phyloP scores from a whole-genome alignment of 169 alveolate species.

The Plasmodium inui region DNA sequence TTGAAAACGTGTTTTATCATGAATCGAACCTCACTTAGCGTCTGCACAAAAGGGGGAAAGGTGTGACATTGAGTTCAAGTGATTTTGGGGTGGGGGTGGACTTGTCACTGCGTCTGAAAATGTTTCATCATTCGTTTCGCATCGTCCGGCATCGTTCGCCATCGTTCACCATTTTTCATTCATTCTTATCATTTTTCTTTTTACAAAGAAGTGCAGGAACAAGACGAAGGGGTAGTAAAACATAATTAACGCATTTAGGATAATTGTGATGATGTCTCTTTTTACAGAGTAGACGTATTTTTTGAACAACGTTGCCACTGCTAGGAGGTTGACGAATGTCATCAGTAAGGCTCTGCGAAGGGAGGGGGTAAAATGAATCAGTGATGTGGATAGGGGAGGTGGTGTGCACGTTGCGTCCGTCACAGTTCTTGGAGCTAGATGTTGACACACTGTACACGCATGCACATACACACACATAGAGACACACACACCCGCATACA shows the following conservation, averaged over 20 bases:
- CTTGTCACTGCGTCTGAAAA: background rate
- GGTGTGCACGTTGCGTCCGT: background rate
- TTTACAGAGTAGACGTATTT: background rate
- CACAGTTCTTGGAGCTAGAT: background rate
- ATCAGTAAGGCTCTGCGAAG: constrained; percentile 27
- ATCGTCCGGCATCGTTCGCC: background rate
- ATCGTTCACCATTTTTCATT: background rate
- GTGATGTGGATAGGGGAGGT: background rate
- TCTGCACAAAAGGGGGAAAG: constrained; percentile 5
- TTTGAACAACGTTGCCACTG: background rate
- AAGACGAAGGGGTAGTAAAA: background rate
- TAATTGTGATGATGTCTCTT: background rate
- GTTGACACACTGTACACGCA: background rate
- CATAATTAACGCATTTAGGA: background rate
- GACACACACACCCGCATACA: too few species aligned
- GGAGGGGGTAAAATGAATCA: background rate
- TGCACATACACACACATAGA: background rate
- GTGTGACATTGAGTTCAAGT: background rate
- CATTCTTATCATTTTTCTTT: background rate
- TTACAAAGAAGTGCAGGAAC: constrained; percentile 24
- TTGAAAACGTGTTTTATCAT: background rate
- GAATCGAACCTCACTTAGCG: constrained; percentile 17
- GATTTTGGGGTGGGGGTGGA: background rate
- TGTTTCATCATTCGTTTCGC: background rate
- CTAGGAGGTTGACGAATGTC: background rate